Percentiles rank a stretch among this genome's conserved stretches.
These are phyloP conservation scores for Carallia pectinifolia DNA, from an alignment of 345 rosid genomes.

Conservation along the genomic window DNA sequence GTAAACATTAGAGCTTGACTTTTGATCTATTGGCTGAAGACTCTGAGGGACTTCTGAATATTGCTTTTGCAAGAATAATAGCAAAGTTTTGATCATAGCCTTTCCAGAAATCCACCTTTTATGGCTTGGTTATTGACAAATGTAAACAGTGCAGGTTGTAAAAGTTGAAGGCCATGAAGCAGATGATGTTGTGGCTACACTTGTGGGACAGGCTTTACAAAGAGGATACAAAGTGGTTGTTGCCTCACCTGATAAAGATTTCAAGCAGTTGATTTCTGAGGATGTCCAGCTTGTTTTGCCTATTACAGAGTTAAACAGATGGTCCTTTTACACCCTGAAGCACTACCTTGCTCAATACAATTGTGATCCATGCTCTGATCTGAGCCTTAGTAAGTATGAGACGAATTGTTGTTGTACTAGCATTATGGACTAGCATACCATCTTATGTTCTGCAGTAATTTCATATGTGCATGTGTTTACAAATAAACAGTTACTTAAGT, in stretches of 20 bases:
- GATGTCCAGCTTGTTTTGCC: constrained; percentile 92
- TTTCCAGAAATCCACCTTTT: constrained; percentile 4
- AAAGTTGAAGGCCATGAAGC: constrained; percentile 80
- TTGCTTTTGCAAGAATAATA: too few species aligned
- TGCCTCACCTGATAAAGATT: constrained; percentile 98
- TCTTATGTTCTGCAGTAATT: not conserved
- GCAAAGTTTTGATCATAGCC: not conserved
- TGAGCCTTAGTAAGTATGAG: constrained; percentile 73
- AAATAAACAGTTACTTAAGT: not conserved
- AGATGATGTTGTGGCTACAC: constrained; percentile 88
- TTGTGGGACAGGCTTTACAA: constrained; percentile 61
- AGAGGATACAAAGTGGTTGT: constrained; percentile 63
- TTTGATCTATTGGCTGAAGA: too few species aligned
- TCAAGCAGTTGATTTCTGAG: constrained; percentile 88
- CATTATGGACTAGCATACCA: not conserved
- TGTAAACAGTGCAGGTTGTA: constrained; percentile 51
- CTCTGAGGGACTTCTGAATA: too few species aligned
- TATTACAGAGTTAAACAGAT: constrained; percentile 59
- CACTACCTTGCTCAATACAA: constrained; percentile 76
- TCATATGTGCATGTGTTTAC: not conserved
- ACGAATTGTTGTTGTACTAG: constrained; percentile 4
- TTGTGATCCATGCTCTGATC: constrained; percentile 76
- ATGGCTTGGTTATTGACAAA: constrained; percentile 7
- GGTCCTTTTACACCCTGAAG: constrained; percentile 90
- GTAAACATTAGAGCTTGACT: not conserved